Evolutionary conservation across 176 grass and related monocot species (phyloP).

Genomic region (Cocos nucifera): DNA sequence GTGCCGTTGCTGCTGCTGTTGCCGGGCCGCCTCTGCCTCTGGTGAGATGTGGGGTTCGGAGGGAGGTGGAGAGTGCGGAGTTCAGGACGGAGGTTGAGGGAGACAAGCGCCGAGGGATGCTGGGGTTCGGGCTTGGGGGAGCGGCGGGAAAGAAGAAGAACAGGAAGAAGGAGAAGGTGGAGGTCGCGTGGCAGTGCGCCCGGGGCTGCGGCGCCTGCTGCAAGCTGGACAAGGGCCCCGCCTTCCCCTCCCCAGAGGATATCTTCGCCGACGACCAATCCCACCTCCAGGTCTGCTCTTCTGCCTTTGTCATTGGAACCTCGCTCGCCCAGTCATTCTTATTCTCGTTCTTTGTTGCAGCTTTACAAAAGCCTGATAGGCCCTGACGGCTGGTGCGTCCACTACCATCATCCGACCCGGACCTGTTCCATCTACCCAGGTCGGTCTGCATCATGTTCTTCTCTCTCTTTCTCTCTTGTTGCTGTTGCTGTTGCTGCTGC

Average conservation of each 20-base stretch:
- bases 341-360: constrained; percentile 9
- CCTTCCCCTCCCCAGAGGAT: constrained; percentile 52
- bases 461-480: too few species aligned
- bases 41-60: too few species aligned
- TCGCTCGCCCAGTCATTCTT: too few species aligned
- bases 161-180: constrained; percentile 21
- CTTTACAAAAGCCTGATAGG: constrained; percentile 67
- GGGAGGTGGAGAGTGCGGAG: too few species aligned
- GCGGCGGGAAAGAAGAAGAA: background rate
- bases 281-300: constrained; percentile 33
- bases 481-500: too few species aligned
- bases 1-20: too few species aligned
- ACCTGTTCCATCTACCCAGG: constrained; percentile 60
- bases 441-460: background rate
- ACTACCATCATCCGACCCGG: constrained; percentile 44
- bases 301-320: background rate
- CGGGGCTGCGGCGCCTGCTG: constrained; percentile 75
- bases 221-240: constrained; percentile 72
- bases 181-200: constrained; percentile 50
- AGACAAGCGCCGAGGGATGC: too few species aligned
- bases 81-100: too few species aligned
- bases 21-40: too few species aligned
- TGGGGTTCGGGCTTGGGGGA: too few species aligned
- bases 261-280: constrained; percentile 46
- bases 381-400: constrained; percentile 58